Evolutionary conservation across 164 flowering plant species (phyloP).

Genomic region (Tinospora cordifolia): DNA sequence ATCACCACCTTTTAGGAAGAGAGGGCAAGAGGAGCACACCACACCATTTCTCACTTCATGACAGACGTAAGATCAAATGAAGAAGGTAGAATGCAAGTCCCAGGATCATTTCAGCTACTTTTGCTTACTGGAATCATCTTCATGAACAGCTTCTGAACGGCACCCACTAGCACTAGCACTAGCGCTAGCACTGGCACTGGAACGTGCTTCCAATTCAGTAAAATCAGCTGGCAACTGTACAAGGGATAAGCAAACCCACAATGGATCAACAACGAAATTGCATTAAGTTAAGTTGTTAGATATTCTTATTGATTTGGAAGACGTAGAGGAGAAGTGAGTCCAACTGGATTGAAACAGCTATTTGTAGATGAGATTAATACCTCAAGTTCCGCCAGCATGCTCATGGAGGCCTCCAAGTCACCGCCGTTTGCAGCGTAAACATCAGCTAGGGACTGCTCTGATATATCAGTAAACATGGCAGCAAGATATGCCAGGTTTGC

Average conservation of each 20-base stretch:
- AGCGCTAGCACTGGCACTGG: constrained; percentile 20
- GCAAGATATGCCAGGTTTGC: constrained; percentile 54
- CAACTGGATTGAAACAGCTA: background rate
- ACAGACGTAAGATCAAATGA: constrained; percentile 5
- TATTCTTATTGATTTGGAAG: background rate
- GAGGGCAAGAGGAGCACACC: background rate
- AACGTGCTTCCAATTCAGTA: background rate
- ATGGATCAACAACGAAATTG: too few species aligned
- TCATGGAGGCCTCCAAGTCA: constrained; percentile 58
- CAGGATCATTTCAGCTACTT: background rate
- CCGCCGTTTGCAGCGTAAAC: constrained; percentile 42
- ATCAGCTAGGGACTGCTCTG: constrained; percentile 52
- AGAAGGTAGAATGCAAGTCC: background rate
- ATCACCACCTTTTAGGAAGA: background rate
- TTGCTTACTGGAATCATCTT: background rate
- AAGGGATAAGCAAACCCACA: background rate
- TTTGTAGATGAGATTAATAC: constrained; percentile 2
- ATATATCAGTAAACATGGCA: constrained; percentile 45
- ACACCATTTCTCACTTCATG: background rate
- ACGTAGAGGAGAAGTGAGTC: too few species aligned
- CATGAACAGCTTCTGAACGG: constrained; percentile 17
- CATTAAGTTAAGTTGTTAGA: too few species aligned
- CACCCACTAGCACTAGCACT: constrained; percentile 25
- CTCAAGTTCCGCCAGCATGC: constrained; percentile 49
- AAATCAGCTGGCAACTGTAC: background rate